Base-by-base conservation (phyloP, 495 filamentous ascomycete genomes). In the Xylona heveae region DNA sequence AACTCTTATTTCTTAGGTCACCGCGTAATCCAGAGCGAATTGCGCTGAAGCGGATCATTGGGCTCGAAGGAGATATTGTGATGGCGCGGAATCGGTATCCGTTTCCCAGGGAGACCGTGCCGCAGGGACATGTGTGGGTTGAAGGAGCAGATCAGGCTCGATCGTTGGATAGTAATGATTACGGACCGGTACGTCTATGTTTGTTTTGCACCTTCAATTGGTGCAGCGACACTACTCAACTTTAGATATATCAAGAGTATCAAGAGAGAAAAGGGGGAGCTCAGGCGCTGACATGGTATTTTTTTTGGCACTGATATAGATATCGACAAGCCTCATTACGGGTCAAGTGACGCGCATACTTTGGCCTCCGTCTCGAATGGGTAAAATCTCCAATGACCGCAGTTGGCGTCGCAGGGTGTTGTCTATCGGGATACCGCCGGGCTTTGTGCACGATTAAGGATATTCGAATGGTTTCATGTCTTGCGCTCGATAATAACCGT, bases 101-200 rank as follows among this genome's bases (percentile, higher is more conserved):
- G 19, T 53, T 63, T 18, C 35, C 49, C 1, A 57, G 51, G 5
- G 64, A 68, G 38, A 12, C 60, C 19, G 61, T 85, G 9, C 76
- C 77, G 0, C 55, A 55, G 24, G 74, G 74, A 4, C 75, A 83
- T 55, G 56, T 83, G 22, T 85, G 78, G 78, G 57, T 85, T 12
- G 76, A 83, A 43, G 78, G 78, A 0, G 78, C 81, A 46, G 63
- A 59, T 10, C 48, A 52, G 25, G 62, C 71, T 37, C 58, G 62
- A 38, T 69, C 65, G 38, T 46, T 67, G 33, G 78, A 85, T 45
- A 81, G 75, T 44, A 81, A 82, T 51, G 59, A 59, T 17, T 82
- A 79, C 44, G 78, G 78, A 3, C 75, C 78, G 1, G 63, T 73
- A 19, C 55, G 59, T 50, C 12, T 14, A 14, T 4, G 41, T 53